A percentile compares a stretch with the other conserved stretches of the same genome.
Conservation (phyloP, 768 basidiomycete genomes). For the Cystofilobasidium ferigula region DNA sequence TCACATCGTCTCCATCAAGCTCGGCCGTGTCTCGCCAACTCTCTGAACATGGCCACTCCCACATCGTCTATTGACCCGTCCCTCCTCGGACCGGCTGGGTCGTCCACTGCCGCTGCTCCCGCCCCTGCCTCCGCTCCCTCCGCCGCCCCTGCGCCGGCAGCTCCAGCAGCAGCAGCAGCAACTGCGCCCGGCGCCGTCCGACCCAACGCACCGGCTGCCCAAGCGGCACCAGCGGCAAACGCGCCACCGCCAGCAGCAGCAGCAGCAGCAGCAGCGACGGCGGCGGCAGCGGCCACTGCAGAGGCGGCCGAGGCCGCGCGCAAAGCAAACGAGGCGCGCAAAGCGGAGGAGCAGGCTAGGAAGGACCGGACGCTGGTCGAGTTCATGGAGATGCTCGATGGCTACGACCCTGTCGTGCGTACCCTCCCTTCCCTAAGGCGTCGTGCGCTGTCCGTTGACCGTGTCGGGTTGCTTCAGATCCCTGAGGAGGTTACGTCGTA, state of each 20-base stretch:
- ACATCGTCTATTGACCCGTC: not conserved
- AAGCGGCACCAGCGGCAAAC: too few species aligned
- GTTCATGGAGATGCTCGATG: constrained; percentile 90
- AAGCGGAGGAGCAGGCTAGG: constrained; percentile 45
- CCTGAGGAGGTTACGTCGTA: constrained; percentile 97
- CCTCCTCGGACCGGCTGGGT: not conserved
- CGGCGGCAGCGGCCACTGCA: not conserved
- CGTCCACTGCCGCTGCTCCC: not conserved
- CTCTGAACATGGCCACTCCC: too few species aligned
- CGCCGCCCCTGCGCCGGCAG: too few species aligned
- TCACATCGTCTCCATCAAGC: too few species aligned
- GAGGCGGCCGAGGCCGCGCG: not conserved
- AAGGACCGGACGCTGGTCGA: constrained; percentile 85
- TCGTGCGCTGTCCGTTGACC: not conserved
- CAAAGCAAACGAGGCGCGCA: constrained; percentile 29
- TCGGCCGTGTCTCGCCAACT: too few species aligned
- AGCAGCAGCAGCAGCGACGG: not conserved
- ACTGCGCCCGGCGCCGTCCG: too few species aligned
- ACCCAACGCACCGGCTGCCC: too few species aligned
- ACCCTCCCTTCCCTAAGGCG: not conserved
- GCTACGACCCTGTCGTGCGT: constrained; percentile 83
- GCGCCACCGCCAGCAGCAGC: too few species aligned
- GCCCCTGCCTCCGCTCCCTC: too few species aligned
- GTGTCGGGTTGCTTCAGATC: constrained; percentile 47
- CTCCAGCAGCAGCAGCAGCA: too few species aligned